Percentiles rank a stretch among this genome's conserved stretches.
Evolutionary conservation across 257 asterid species (phyloP).

Genomic region (Pogostemon cablin): DNA sequence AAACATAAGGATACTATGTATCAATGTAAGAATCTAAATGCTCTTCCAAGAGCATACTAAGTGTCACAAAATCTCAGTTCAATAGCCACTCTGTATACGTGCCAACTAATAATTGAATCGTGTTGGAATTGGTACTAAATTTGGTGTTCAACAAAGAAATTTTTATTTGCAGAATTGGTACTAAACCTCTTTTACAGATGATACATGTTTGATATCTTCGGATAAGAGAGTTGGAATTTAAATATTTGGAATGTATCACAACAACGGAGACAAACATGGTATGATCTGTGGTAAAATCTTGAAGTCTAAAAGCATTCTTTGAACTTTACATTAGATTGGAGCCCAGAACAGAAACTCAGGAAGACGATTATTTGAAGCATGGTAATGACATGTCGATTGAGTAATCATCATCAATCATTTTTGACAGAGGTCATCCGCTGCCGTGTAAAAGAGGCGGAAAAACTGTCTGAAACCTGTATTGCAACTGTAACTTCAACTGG

Average conservation of each 20-base stretch:
- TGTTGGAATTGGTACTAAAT: neutral
- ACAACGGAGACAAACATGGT: neutral
- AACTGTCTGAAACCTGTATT: slow-evolving; percentile 23
- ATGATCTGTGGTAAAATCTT: neutral
- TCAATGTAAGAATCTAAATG: neutral
- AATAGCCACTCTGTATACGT: no score
- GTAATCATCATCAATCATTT: neutral
- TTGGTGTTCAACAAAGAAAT: neutral
- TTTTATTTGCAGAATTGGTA: neutral
- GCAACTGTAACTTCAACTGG: slow-evolving; percentile 26
- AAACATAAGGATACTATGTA: neutral
- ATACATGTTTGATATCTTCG: no score
- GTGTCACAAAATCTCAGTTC: no score
- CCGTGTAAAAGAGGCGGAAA: neutral
- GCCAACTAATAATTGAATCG: no score
- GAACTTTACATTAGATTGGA: slow-evolving; percentile 20
- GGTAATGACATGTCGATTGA: slow-evolving; percentile 19
- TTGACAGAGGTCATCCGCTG: slow-evolving; percentile 15
- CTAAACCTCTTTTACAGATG: no score
- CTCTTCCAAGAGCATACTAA: no score
- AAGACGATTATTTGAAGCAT: slow-evolving; percentile 13
- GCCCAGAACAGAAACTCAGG: neutral
- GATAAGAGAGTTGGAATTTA: no score
- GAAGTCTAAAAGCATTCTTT: slow-evolving; percentile 1
- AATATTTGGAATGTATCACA: neutral